Conservation (phyloP, 2,329 filamentous ascomycete species). For the Nigrospora sphaerica region DNA sequence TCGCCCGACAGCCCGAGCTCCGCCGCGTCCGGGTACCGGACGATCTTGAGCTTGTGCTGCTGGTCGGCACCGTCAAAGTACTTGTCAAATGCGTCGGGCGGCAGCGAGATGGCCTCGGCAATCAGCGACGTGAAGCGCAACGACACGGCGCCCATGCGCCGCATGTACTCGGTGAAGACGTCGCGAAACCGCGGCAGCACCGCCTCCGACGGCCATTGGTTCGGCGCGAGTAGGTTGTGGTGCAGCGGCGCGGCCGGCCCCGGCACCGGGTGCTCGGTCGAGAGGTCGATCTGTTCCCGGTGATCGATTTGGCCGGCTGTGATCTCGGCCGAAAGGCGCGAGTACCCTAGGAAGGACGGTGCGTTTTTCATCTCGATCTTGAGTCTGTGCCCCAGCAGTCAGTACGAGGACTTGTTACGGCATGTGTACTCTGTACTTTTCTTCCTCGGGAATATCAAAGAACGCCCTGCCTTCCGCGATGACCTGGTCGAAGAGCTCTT, state of each 20-base stretch:
- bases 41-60: conserved; percentile 86
- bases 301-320: conserved; percentile 73
- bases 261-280: conserved; percentile 67
- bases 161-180: conserved; percentile 69
- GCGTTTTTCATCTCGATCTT: conserved; percentile 70
- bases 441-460: conserved; percentile 67
- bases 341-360: conserved; percentile 65
- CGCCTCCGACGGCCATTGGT: conserved; percentile 67
- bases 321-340: conserved; percentile 57
- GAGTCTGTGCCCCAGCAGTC: conserved; percentile 30
- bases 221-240: conserved; percentile 68
- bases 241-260: conserved; percentile 57
- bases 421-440: conserved; percentile 49
- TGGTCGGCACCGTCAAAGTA: conserved; percentile 66
- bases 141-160: conserved; percentile 64
- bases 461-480: conserved; percentile 63
- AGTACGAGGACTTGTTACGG: background rate
- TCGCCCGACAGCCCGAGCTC: conserved; percentile 40
- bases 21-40: conserved; percentile 73
- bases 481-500: conserved; percentile 57
- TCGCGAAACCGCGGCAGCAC: conserved; percentile 61
- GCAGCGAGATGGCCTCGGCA: conserved; percentile 74
- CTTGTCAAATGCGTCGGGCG: conserved; percentile 60
- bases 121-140: conserved; percentile 72
- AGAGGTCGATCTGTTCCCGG: conserved; percentile 81